A percentile compares a stretch with the other conserved stretches of the same genome.
phyloP scores from a whole-genome alignment of 306 rosid genomes.

The Acacia crassicarpa region DNA sequence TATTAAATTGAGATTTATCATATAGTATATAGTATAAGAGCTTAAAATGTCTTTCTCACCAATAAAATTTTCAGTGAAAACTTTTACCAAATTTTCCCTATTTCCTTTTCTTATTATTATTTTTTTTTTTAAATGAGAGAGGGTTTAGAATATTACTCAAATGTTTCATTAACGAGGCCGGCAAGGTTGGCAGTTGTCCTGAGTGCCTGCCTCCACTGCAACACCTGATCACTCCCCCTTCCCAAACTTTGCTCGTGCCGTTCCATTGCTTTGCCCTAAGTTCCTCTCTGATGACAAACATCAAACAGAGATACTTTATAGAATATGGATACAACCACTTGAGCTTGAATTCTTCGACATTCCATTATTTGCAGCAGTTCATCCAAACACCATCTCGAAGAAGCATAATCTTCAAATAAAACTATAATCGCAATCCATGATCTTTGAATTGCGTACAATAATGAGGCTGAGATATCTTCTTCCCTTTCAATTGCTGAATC shows the following conservation, averaged over 20 bases:
- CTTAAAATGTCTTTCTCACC: no score
- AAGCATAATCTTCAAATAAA: background rate
- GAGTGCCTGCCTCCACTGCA: background rate
- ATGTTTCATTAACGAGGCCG: background rate
- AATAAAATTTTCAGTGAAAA: no score
- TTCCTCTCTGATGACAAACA: background rate
- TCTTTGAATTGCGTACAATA: background rate
- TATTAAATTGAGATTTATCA: no score
- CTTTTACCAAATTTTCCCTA: no score
- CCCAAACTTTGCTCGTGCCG: no score
- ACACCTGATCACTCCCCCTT: no score
- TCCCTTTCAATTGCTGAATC: no score
- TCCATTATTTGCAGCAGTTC: conserved; percentile 1
- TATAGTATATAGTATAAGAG: no score
- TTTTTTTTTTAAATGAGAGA: no score
- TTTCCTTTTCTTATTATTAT: no score
- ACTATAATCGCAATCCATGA: conserved; percentile 8
- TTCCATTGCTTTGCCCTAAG: background rate
- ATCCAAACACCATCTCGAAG: conserved; percentile 25
- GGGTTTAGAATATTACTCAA: background rate
- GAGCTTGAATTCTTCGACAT: background rate
- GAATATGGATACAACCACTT: background rate
- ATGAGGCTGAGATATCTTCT: background rate
- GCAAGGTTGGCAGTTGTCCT: background rate
- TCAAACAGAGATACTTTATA: background rate